A percentile compares a stretch with the other conserved stretches of the same genome.
Evolutionary conservation across 331 rosid genomes (phyloP).

Genomic region (Prunus yedoensis): DNA sequence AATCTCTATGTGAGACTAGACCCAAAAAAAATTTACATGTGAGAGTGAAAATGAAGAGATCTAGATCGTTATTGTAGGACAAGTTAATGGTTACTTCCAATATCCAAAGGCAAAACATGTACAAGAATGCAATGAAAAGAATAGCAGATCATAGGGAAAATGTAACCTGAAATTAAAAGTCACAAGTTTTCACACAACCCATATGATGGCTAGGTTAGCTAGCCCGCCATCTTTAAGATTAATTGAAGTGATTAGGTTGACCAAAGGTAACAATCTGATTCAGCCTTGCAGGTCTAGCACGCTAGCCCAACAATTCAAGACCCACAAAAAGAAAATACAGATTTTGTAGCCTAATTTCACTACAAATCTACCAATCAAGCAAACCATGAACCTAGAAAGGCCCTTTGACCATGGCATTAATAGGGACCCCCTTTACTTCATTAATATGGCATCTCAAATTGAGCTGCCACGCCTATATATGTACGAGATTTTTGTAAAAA

Average conservation of each 20-base stretch:
- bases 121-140: not conserved
- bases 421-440: slow-evolving; percentile 31
- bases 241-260: slow-evolving; percentile 23
- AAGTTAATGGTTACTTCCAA: not conserved
- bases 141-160: not conserved
- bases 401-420: slow-evolving; percentile 58
- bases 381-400: slow-evolving; percentile 54
- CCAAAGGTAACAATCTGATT: slow-evolving; percentile 8
- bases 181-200: not conserved
- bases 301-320: slow-evolving; percentile 38
- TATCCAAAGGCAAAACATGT: not conserved
- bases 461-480: slow-evolving; percentile 7
- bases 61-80: too few species aligned
- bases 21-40: too few species aligned
- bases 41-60: not conserved
- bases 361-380: slow-evolving; percentile 51
- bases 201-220: not conserved
- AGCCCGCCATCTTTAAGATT: slow-evolving; percentile 1
- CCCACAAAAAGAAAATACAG: slow-evolving; percentile 49
- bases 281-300: not conserved
- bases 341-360: slow-evolving; percentile 49
- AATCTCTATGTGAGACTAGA: not conserved
- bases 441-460: slow-evolving; percentile 28
- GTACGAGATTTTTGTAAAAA: too few species aligned
- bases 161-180: not conserved